Percentiles rank a stretch among this genome's conserved stretches.
Evolutionary conservation across 257 asterid genomes (phyloP).

Genomic region (Leonotis leonurus): DNA sequence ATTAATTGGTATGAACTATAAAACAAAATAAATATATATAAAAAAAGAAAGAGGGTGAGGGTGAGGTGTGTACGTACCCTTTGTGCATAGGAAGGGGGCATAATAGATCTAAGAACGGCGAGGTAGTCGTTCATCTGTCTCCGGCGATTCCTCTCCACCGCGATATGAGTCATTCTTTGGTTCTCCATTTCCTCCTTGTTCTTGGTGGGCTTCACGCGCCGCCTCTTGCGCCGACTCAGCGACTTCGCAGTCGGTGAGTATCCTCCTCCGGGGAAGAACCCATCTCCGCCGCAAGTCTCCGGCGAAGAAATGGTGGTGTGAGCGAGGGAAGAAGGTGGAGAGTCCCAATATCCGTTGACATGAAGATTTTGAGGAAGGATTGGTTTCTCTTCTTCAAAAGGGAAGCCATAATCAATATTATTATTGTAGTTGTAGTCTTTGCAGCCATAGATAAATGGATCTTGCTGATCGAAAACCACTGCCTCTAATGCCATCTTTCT

Average conservation of each 20-base stretch:
- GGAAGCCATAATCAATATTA: conserved; percentile 12
- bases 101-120: conserved; percentile 60
- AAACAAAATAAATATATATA: too few relatives aligned
- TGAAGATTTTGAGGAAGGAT: background rate
- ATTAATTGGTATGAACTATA: too few relatives aligned
- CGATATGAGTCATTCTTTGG: conserved; percentile 77
- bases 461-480: conserved; percentile 41
- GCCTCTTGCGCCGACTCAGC: conserved; percentile 32
- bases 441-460: conserved; percentile 34
- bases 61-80: conserved; percentile 34
- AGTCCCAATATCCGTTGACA: conserved; percentile 17
- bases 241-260: conserved; percentile 9
- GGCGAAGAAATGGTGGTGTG: conserved; percentile 27
- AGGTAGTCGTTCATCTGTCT: conserved; percentile 74
- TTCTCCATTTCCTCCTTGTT: conserved; percentile 71
- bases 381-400: conserved; percentile 10
- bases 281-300: conserved; percentile 16
- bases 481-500: conserved; percentile 49
- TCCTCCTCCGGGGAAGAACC: background rate
- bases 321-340: conserved; percentile 20
- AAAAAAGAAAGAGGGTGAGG: background rate
- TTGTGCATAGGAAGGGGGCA: conserved; percentile 80
- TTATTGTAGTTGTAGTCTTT: conserved; percentile 18
- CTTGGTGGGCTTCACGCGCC: conserved; percentile 45
- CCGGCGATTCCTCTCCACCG: conserved; percentile 85